These are phyloP conservation scores for Ceratocystiopsis sp. DNA, from an alignment of 2,329 filamentous ascomycete genomes.

Conservation along the genomic window DNA sequence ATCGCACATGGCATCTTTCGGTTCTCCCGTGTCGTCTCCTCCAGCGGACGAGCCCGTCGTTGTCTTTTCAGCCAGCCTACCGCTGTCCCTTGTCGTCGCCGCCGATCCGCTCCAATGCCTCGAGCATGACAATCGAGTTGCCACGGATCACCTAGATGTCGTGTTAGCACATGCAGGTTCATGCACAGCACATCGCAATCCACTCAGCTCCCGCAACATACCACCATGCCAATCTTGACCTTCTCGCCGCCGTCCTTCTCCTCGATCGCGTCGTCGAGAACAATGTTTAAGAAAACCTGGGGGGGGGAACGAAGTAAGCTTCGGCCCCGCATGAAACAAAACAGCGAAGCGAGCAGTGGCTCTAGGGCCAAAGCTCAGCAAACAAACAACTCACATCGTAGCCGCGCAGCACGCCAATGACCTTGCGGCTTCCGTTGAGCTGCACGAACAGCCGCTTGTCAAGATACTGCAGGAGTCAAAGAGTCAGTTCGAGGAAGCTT, in stretches of 20 bases:
- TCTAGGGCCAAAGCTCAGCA: background rate
- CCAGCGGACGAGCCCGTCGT: background rate
- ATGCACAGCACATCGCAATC: no score
- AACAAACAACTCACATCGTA: slow-evolving; percentile 59
- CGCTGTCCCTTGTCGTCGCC: slow-evolving; percentile 30
- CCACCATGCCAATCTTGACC: slow-evolving; percentile 79
- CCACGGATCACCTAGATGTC: slow-evolving; percentile 69
- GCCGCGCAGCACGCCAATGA: slow-evolving; percentile 81
- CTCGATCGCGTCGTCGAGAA: slow-evolving; percentile 90
- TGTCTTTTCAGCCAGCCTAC: background rate
- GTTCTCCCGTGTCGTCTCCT: background rate
- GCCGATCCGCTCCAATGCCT: slow-evolving; percentile 56
- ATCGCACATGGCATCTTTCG: background rate
- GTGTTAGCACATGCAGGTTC: slow-evolving; percentile 11
- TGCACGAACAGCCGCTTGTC: slow-evolving; percentile 98
- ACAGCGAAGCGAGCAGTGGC: no score
- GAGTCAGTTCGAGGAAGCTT: background rate
- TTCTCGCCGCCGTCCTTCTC: slow-evolving; percentile 89
- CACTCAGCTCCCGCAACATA: slow-evolving; percentile 24
- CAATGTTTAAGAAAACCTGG: slow-evolving; percentile 94
- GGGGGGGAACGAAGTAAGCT: background rate
- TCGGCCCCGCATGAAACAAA: no score
- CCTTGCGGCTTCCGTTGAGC: slow-evolving; percentile 92
- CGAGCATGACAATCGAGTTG: slow-evolving; percentile 97
- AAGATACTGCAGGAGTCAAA: slow-evolving; percentile 53